Percentiles rank a stretch among this genome's conserved stretches.
Conservation (phyloP, 768 basidiomycete genomes). For the Russula dissimulans region DNA sequence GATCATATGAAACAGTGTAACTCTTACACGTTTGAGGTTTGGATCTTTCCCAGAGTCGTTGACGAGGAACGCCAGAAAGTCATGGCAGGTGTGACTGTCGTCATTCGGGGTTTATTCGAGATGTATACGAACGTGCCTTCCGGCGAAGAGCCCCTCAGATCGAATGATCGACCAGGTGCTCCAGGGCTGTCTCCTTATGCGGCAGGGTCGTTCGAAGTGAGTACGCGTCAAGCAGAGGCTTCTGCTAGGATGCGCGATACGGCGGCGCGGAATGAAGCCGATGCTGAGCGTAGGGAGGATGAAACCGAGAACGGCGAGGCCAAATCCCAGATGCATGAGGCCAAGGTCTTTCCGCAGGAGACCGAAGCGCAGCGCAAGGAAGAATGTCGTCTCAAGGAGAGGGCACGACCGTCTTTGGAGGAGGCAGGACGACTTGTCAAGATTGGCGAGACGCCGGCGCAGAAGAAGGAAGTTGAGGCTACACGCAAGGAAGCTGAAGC, state of each 20-base stretch:
- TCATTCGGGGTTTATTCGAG: conserved; percentile 63
- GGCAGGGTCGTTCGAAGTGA: conserved; percentile 17
- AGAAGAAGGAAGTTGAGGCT: too few species aligned
- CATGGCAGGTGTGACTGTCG: conserved; percentile 60
- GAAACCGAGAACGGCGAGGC: conserved; percentile 29
- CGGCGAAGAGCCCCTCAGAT: too few species aligned
- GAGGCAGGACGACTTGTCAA: conserved; percentile 21
- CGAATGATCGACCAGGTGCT: neutral
- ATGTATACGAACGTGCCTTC: conserved; percentile 25
- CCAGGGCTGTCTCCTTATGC: conserved; percentile 16
- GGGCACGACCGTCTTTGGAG: too few species aligned
- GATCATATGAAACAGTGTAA: conserved; percentile 73
- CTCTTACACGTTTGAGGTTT: conserved; percentile 73
- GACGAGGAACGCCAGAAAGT: conserved; percentile 59
- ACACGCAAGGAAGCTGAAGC: too few species aligned
- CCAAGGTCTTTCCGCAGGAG: conserved; percentile 11
- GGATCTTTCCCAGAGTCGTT: conserved; percentile 52
- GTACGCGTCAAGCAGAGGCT: conserved; percentile 21
- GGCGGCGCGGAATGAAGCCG: conserved; percentile 16
- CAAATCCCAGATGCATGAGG: conserved; percentile 27
- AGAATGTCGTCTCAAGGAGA: too few species aligned
- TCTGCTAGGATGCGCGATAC: conserved; percentile 20
- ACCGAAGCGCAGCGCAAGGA: too few species aligned
- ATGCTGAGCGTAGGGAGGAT: conserved; percentile 20
- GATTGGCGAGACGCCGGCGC: too few species aligned